Evolutionary conservation across 192 early-diverging fungal genomes (phyloP), one percentile per base, ranked within the genome.

Genomic region (Endogone sp.): DNA sequence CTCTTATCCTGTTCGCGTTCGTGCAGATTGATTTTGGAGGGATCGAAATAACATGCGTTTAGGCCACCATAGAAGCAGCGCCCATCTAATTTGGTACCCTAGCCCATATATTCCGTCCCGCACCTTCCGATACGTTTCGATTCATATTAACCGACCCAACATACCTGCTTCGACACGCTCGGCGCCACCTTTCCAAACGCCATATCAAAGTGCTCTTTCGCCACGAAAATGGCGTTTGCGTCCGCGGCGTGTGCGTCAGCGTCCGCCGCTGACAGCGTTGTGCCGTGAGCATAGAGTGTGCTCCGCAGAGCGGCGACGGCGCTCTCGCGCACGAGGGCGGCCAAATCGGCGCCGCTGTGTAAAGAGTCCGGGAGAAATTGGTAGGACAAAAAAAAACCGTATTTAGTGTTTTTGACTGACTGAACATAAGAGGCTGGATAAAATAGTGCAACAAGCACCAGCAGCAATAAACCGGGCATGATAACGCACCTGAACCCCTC

Each of bases 141-240:
- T 16, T 11, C 37, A 49, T 49, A 49, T 16, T 11, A 49, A 49
- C 6, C 6, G 16, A 49, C 6, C 6, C 6, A 49, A 49, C 9
- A 16, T 16, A 49, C 59, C 44, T 75, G 63, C 23, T 85, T 84
- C 11, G 85, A 89, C 0, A 98, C 97, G 54, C 92, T 94, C 3
- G 93, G 91, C 20, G 90, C 68, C 4, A 94, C 89, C 66, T 92
- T 92, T 23, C 71, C 68, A 66, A 97, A 92, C 0, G 97, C 95
- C n/a, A 69, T 75, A 60, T 88, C 80, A 79, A 98, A 98, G 67
- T 98, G 84, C 21, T 62, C 49, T 68, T 59, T 67, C 23, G 75
- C 81, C 13, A 94, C 88, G 29, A 74, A 84, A 28, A 91, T 81
- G 10, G 78, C 75, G 30, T 75, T 62, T 23, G 72, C 62, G 20